Conservation (phyloP, 2,329 filamentous ascomycete species). For the Colletotrichum australisinense region DNA sequence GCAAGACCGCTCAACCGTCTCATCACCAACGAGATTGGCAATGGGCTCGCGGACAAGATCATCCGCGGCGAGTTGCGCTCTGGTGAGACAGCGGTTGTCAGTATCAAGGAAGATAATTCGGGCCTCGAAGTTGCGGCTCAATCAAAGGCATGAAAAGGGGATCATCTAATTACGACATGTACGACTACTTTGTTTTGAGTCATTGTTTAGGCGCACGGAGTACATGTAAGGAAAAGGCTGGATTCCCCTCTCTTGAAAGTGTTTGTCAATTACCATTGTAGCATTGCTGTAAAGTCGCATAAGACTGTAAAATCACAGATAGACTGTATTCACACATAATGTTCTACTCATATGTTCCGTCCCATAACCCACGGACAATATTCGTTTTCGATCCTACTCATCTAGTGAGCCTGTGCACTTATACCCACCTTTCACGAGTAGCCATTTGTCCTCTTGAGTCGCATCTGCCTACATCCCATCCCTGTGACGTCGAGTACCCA, state of each 20-base stretch:
- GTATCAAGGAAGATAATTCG: conserved; percentile 71
- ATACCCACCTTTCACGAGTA: conserved; percentile 11
- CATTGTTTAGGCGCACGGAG: neutral
- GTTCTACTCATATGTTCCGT: neutral
- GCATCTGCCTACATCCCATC: conserved; percentile 16
- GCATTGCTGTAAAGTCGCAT: neutral
- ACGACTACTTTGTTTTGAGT: neutral
- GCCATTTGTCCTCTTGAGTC: conserved; percentile 8
- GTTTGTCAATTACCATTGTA: neutral
- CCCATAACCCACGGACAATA: too few relatives aligned
- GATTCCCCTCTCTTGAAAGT: conserved; percentile 17
- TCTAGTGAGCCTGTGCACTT: conserved; percentile 1
- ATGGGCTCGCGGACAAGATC: conserved; percentile 89
- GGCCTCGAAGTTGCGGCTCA: conserved; percentile 62
- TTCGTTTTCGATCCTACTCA: neutral
- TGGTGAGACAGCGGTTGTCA: conserved; percentile 79
- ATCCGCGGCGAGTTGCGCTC: conserved; percentile 85
- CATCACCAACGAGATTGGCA: conserved; percentile 90
- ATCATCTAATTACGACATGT: neutral
- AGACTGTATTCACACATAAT: neutral
- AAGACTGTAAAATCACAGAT: neutral
- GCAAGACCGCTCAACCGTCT: conserved; percentile 91
- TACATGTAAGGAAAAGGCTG: neutral
- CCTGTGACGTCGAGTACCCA: conserved; percentile 24
- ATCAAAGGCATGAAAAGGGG: neutral